Conservation (phyloP, 2,329 filamentous ascomycete species). For the Myriosclerotinia duriaeana region DNA sequence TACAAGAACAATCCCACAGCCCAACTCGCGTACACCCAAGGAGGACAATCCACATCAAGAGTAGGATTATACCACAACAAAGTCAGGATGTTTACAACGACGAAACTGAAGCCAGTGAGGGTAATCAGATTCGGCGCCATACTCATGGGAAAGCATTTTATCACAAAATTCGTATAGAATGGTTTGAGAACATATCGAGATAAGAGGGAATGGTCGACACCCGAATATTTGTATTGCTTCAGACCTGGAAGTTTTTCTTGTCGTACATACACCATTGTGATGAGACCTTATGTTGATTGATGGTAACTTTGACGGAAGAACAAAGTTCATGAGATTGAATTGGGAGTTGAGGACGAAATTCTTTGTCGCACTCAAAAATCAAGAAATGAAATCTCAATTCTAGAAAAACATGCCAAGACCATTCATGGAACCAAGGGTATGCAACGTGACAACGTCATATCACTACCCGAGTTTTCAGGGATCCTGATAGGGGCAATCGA, state of each 20-base stretch:
- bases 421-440: neutral
- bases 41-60: constrained; percentile 86
- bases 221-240: constrained; percentile 92
- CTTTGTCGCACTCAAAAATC: constrained; percentile 10
- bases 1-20: constrained; percentile 88
- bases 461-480: constrained; percentile 19
- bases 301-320: neutral
- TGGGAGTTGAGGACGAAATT: neutral
- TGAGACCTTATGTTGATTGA: constrained; percentile 15
- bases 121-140: constrained; percentile 94
- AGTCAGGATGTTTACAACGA: constrained; percentile 85
- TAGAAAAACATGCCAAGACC: constrained; percentile 27
- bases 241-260: constrained; percentile 85
- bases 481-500: constrained; percentile 19
- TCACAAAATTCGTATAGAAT: constrained; percentile 93
- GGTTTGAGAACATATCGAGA: constrained; percentile 96
- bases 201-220: constrained; percentile 83
- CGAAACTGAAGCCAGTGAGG: constrained; percentile 83
- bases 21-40: constrained; percentile 95
- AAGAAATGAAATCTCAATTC: constrained; percentile 19
- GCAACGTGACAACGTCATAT: constrained; percentile 20
- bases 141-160: constrained; percentile 89
- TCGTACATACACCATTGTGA: constrained; percentile 88
- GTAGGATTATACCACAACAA: constrained; percentile 95
- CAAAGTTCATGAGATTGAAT: constrained; percentile 5